Percentiles rank a stretch among this genome's conserved stretches.
phyloP scores from a whole-genome alignment of 306 rosid genomes.

The Elaeagnus macrophylla region DNA sequence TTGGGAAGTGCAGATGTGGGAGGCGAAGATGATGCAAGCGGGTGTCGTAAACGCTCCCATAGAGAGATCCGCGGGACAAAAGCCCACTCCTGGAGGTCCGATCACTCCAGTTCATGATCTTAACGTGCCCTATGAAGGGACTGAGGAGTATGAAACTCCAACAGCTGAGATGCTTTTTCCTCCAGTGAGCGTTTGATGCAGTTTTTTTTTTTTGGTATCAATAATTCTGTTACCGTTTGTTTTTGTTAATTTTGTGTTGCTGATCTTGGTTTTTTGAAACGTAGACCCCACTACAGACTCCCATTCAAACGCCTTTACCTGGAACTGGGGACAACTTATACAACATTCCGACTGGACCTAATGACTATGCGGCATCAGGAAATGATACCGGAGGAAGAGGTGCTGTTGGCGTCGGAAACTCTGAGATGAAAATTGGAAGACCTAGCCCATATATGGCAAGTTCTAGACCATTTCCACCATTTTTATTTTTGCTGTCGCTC shows the following conservation, averaged over 20 bases:
- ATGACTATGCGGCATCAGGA: conserved; percentile 70
- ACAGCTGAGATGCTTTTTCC: conserved; percentile 94
- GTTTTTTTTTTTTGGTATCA: not conserved
- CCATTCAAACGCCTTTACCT: conserved; percentile 85
- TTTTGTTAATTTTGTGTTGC: not conserved
- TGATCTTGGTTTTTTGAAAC: conserved; percentile 22
- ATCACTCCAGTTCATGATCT: conserved; percentile 96
- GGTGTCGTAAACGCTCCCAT: conserved; percentile 67
- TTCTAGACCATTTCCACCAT: not conserved
- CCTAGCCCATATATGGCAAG: conserved; percentile 69
- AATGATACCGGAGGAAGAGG: conserved; percentile 50
- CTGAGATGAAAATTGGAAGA: conserved; percentile 65
- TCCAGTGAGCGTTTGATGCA: conserved; percentile 58
- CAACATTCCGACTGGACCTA: conserved; percentile 80
- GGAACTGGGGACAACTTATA: conserved; percentile 75
- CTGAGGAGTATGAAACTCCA: conserved; percentile 96
- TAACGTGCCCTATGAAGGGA: conserved; percentile 88
- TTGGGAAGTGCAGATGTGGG: conserved; percentile 58
- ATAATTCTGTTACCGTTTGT: not conserved
- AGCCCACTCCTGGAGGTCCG: conserved; percentile 66
- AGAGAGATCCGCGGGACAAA: conserved; percentile 56
- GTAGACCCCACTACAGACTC: conserved; percentile 88
- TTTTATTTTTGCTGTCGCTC: not conserved
- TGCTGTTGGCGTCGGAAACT: conserved; percentile 5
- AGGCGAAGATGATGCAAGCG: conserved; percentile 86